Conservation (phyloP, 257 asterid species). For the Echium plantagineum region DNA sequence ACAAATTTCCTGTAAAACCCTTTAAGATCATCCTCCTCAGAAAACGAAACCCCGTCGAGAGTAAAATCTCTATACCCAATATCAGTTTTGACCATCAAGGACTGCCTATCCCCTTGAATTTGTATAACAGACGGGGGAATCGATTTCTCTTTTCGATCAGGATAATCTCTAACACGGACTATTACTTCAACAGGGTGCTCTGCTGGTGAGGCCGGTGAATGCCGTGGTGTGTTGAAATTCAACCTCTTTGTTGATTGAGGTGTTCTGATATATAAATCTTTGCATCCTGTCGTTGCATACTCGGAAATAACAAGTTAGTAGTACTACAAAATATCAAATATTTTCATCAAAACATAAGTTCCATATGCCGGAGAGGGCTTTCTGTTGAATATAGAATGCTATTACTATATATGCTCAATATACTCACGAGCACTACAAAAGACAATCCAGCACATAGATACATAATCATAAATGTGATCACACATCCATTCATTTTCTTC, state of each 20-base stretch:
- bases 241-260: constrained; percentile 62
- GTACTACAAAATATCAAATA: no score
- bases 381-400: no score
- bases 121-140: no score
- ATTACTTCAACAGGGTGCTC: constrained; percentile 95
- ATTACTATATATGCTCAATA: no score
- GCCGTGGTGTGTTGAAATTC: constrained; percentile 28
- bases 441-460: no score
- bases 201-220: constrained; percentile 20
- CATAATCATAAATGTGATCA: no score
- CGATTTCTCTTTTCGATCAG: constrained; percentile 43
- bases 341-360: not conserved
- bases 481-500: not conserved
- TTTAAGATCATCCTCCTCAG: constrained; percentile 71
- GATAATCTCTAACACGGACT: constrained; percentile 64
- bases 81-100: no score
- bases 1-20: constrained; percentile 64
- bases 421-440: no score
- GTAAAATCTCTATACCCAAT: no score
- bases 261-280: constrained; percentile 39
- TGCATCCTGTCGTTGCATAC: no score
- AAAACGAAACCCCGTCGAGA: constrained; percentile 73
- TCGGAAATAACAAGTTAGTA: no score
- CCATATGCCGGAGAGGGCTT: not conserved
- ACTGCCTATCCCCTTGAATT: no score